Evolutionary conservation across 1,284 basidiomycete species (phyloP), one percentile per base, ranked within the genome.

Genomic region (Rhizoctonia solani): DNA sequence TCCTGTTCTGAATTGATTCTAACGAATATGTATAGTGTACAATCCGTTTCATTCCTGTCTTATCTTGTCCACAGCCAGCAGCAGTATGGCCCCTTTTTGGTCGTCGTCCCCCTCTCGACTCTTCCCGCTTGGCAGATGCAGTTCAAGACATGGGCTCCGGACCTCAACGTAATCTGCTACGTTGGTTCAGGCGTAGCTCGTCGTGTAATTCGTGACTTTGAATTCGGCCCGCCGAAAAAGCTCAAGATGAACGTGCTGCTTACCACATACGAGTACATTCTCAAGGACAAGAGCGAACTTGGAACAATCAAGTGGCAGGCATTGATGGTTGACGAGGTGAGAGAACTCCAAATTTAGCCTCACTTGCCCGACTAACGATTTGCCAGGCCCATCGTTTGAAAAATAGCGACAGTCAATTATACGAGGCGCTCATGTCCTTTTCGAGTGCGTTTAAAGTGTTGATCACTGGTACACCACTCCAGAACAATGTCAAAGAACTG

Each of bases 401-500:
- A 82, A 99, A 99, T 79, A 93, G 92, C 65, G 96, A 98, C 77
- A 93, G 93, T 72, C 96, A 98, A 79, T 80, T 99, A 52, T 99
- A 99, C 78, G 95, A 99, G 75, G 94, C 95, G 4, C 81, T 99
- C 65, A 84, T 87, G 75, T 87, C 89, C 70, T 99, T 99, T 82
- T 85, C 87, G 61, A 90, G 93, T 47, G 90, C 90, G 1, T 94
- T 91, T 61, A 96, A 97, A 79, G 83, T 99, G 66, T 86, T 99
- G 72, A 99, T 99, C 78, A 99, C 97, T 0, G 97, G 97, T 34
- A 99, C 97, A 2, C 97, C 97, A 19, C 81, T 99, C 66, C 97
- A 99, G 78, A 99, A 99, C 82, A 99, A 98, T 76, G 95, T 99
- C 74, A 97, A 95, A 81, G 97, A 99, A 78, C 82, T 99, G 23